Conservation (phyloP, 345 rosid genomes). For the Populus euphratica region DNA sequence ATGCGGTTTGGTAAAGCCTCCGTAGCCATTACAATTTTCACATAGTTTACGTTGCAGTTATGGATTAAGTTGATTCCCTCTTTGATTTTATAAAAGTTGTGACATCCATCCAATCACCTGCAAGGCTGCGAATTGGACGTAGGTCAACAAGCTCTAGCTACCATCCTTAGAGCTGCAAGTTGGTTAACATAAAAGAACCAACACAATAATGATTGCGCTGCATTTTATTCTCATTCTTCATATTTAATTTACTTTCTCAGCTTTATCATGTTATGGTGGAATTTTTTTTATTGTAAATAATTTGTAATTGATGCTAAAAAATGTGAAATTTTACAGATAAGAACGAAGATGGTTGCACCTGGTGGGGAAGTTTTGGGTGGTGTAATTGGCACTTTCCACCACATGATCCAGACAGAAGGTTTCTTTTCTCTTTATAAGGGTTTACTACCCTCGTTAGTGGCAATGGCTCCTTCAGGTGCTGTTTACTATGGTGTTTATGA, state of each 20-base stretch:
- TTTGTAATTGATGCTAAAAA: background rate
- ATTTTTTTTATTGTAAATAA: background rate
- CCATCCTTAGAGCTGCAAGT: background rate
- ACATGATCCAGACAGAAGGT: conserved; percentile 80
- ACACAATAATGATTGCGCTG: background rate
- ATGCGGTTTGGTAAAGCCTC: too few relatives aligned
- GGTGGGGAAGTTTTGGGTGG: conserved; percentile 95
- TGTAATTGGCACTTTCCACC: conserved; percentile 63
- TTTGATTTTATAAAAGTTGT: too few relatives aligned
- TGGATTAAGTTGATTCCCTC: background rate
- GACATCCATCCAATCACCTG: background rate
- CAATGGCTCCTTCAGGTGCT: conserved; percentile 93
- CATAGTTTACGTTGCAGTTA: background rate
- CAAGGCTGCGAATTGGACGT: background rate
- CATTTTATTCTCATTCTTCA: background rate
- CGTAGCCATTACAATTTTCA: too few relatives aligned
- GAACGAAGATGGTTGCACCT: conserved; percentile 83
- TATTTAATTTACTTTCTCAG: background rate
- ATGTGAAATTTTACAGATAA: conserved; percentile 41
- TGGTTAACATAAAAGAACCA: background rate
- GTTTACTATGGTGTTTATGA: conserved; percentile 92
- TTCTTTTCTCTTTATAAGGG: conserved; percentile 91
- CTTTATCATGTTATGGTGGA: background rate
- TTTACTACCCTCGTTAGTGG: conserved; percentile 61
- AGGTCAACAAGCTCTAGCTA: background rate